A percentile compares a stretch with the other conserved stretches of the same genome.
phyloP scores from a whole-genome alignment of 306 rosid genomes.

The Vigna mungo region DNA sequence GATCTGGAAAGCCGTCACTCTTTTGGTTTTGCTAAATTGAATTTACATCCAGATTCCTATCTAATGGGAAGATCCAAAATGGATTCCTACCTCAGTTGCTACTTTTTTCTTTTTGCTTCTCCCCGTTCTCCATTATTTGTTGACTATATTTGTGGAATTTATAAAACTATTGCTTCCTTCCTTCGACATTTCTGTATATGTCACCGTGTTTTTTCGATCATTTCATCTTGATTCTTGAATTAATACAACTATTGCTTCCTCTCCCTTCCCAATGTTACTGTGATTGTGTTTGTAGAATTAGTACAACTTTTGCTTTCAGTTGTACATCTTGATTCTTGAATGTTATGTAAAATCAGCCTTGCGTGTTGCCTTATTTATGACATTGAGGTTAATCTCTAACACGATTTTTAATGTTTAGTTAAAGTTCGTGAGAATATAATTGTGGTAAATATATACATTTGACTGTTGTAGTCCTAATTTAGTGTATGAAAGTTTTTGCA shows the following conservation, averaged over 20 bases:
- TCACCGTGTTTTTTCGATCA: no score
- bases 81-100: not conserved
- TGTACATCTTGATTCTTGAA: not conserved
- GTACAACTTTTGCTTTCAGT: not conserved
- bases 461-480: not conserved
- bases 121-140: not conserved
- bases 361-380: not conserved
- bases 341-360: not conserved
- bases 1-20: not conserved
- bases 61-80: constrained; percentile 24
- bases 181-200: no score
- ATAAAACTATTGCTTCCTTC: not conserved
- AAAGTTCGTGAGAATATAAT: not conserved
- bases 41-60: constrained; percentile 32
- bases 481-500: not conserved
- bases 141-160: not conserved
- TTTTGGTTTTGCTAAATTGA: not conserved
- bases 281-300: not conserved
- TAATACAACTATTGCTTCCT: no score
- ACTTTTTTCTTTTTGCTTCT: not conserved
- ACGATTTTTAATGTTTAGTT: not conserved
- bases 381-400: not conserved
- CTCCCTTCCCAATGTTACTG: not conserved
- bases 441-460: not conserved
- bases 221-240: no score